Percentiles rank a stretch among this genome's conserved stretches.
Evolutionary conservation across 352 stramenopile genomes (phyloP).

Genomic region (Pythium inflatum): DNA sequence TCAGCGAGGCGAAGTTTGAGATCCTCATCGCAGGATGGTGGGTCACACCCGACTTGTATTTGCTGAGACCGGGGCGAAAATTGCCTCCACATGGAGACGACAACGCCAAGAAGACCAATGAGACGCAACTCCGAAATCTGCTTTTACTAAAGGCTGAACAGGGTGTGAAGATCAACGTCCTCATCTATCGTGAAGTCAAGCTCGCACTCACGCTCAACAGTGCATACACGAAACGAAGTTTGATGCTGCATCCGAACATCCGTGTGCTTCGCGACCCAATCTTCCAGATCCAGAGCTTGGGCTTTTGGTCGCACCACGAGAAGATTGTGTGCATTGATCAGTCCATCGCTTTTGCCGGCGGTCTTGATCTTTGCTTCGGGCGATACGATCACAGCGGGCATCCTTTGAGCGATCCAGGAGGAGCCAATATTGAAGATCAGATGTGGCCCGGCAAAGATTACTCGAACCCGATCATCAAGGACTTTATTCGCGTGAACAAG

Average conservation of each 20-base stretch:
- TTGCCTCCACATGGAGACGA: constrained; percentile 44
- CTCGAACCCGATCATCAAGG: constrained; percentile 90
- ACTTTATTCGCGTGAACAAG: constrained; percentile 87
- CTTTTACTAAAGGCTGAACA: constrained; percentile 78
- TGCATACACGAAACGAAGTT: constrained; percentile 78
- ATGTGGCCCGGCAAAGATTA: constrained; percentile 87
- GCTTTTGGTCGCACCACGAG: constrained; percentile 94
- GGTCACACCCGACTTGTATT: constrained; percentile 84
- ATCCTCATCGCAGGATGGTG: constrained; percentile 93
- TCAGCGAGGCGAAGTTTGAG: constrained; percentile 84
- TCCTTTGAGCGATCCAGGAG: constrained; percentile 68
- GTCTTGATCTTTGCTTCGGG: constrained; percentile 89
- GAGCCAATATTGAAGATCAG: constrained; percentile 53
- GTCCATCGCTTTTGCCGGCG: constrained; percentile 77
- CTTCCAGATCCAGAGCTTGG: constrained; percentile 89
- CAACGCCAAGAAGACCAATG: constrained; percentile 58
- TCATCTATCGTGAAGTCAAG: constrained; percentile 92
- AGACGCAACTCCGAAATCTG: constrained; percentile 77
- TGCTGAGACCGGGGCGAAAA: constrained; percentile 70
- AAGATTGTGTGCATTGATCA: constrained; percentile 93
- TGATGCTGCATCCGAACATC: constrained; percentile 87
- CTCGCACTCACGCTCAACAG: constrained; percentile 89
- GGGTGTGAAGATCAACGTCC: constrained; percentile 89
- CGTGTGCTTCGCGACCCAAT: constrained; percentile 89
- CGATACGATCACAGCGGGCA: constrained; percentile 86